Evolutionary conservation across 768 basidiomycete genomes (phyloP).

Genomic region (Psilocybe tampanensis): DNA sequence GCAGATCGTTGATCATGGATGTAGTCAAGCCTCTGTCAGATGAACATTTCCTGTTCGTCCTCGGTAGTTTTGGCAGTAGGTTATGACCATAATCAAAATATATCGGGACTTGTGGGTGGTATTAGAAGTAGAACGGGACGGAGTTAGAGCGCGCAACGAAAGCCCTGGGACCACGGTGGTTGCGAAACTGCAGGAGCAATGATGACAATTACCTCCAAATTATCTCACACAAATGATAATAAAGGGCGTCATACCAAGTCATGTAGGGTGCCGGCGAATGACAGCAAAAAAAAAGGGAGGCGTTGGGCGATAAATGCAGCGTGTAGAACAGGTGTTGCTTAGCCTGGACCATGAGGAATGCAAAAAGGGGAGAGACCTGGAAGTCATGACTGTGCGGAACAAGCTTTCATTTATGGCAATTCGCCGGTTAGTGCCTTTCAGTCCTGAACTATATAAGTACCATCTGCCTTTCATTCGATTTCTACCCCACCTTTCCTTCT

Average conservation of each 20-base stretch:
- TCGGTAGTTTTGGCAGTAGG: background rate
- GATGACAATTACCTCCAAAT: constrained; percentile 6
- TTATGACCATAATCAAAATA: background rate
- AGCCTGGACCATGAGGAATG: constrained; percentile 12
- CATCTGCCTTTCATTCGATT: constrained; percentile 20
- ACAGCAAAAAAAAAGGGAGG: background rate
- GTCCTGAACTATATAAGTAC: constrained; percentile 22
- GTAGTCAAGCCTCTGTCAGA: background rate
- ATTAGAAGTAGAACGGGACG: constrained; percentile 25
- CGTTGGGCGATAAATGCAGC: background rate
- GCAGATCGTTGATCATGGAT: background rate
- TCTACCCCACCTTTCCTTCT: constrained; percentile 24
- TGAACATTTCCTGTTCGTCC: background rate
- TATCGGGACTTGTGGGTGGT: constrained; percentile 18
- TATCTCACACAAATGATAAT: constrained; percentile 2
- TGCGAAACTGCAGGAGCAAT: constrained; percentile 9
- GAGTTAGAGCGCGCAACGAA: constrained; percentile 25
- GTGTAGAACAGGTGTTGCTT: constrained; percentile 11
- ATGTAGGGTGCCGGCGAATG: background rate
- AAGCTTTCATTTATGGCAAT: constrained; percentile 25
- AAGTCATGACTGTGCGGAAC: constrained; percentile 19
- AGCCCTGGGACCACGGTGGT: constrained; percentile 13
- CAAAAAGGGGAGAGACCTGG: constrained; percentile 14
- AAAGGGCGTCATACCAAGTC: constrained; percentile 5
- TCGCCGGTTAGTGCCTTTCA: constrained; percentile 21